These are phyloP conservation scores for Linum usitatissimum DNA, from an alignment of 345 rosid species.

Conservation along the genomic window DNA sequence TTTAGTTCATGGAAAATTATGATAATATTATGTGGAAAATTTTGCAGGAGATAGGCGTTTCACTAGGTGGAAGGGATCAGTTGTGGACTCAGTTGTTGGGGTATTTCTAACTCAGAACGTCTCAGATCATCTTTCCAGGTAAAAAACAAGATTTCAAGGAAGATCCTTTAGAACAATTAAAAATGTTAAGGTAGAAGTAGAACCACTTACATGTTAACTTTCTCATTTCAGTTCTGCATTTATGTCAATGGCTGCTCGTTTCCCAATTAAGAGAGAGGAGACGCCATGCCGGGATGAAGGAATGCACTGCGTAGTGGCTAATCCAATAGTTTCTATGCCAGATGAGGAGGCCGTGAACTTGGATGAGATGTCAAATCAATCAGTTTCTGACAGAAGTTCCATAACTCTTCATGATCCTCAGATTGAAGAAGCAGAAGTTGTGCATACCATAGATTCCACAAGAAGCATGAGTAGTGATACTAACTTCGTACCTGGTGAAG, in stretches of 20 bases:
- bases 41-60: conserved; percentile 23
- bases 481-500: conserved; percentile 24
- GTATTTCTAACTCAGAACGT: conserved; percentile 29
- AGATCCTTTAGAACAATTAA: conserved; percentile 3
- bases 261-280: conserved; percentile 21
- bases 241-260: conserved; percentile 22
- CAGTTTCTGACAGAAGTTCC: conserved; percentile 33
- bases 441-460: conserved; percentile 33
- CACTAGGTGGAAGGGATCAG: conserved; percentile 28
- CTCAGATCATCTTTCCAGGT: conserved; percentile 29
- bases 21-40: conserved; percentile 11
- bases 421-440: conserved; percentile 40
- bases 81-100: conserved; percentile 24
- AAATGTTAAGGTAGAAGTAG: conserved; percentile 4
- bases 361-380: conserved; percentile 28
- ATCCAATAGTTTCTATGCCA: conserved; percentile 30
- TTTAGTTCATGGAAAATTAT: background rate
- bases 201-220: conserved; percentile 10
- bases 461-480: conserved; percentile 28
- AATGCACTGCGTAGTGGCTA: conserved; percentile 22
- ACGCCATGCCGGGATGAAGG: conserved; percentile 26
- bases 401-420: conserved; percentile 27
- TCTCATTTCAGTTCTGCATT: conserved; percentile 23
- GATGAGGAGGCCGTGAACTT: conserved; percentile 43
- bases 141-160: conserved; percentile 14